These are phyloP conservation scores for Beauveria caledonica DNA, from an alignment of 2,329 filamentous ascomycete genomes.

Conservation along the genomic window DNA sequence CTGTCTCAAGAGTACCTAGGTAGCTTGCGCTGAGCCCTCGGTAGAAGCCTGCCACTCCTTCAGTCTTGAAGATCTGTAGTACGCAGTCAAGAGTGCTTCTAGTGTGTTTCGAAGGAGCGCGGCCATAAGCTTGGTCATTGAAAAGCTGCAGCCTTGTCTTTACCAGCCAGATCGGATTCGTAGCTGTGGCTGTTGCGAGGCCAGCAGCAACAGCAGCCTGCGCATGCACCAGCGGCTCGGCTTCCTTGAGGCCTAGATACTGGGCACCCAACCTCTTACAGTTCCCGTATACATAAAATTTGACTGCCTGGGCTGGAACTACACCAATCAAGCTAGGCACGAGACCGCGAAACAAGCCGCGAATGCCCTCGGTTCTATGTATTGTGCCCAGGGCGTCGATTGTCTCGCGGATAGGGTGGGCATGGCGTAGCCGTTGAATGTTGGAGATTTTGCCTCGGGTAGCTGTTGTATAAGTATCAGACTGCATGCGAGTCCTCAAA, in stretches of 20 bases:
- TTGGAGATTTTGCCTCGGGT: conserved; percentile 34
- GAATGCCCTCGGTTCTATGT: conserved; percentile 72
- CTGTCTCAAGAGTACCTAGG: conserved; percentile 80
- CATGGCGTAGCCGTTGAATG: conserved; percentile 46
- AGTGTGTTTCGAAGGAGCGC: conserved; percentile 44
- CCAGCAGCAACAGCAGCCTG: conserved; percentile 69
- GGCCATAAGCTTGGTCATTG: conserved; percentile 53
- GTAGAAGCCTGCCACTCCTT: conserved; percentile 76
- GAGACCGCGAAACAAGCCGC: conserved; percentile 85
- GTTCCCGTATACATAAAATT: conserved; percentile 91
- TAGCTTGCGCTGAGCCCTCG: conserved; percentile 87
- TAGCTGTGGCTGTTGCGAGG: conserved; percentile 78
- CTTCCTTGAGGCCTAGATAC: conserved; percentile 60
- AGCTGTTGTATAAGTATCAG: conserved; percentile 86
- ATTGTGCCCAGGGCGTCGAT: conserved; percentile 77
- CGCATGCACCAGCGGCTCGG: conserved; percentile 69
- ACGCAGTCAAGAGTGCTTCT: conserved; percentile 83
- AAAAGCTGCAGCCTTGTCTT: conserved; percentile 91
- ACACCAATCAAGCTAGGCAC: conserved; percentile 86
- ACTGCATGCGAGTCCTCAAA: conserved; percentile 85
- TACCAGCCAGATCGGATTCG: conserved; percentile 93
- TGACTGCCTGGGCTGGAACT: conserved; percentile 82
- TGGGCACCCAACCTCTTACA: conserved; percentile 75
- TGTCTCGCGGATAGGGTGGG: conserved; percentile 75
- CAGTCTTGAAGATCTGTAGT: conserved; percentile 68